Conservation (phyloP, 371 early-diverging fungal species). For the Cokeromyces recurvatus region DNA sequence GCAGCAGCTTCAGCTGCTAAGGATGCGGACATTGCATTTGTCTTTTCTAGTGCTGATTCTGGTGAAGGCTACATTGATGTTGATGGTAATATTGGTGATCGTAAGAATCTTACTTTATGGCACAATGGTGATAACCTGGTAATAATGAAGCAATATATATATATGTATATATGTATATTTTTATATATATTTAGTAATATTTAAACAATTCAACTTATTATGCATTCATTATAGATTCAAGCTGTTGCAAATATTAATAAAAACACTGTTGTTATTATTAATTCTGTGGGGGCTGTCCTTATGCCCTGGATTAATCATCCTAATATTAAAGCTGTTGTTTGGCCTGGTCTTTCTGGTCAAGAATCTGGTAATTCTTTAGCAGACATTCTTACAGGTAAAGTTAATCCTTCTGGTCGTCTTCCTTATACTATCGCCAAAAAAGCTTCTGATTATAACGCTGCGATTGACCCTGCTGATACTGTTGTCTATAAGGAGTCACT, state of each 20-base stretch:
- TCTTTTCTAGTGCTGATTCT: constrained; percentile 53
- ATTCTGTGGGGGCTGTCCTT: constrained; percentile 54
- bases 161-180: background rate
- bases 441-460: constrained; percentile 30
- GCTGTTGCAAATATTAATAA: constrained; percentile 47
- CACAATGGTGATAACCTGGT: constrained; percentile 56
- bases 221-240: constrained; percentile 27
- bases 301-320: constrained; percentile 58
- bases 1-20: constrained; percentile 30
- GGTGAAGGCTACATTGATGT: constrained; percentile 49
- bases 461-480: background rate
- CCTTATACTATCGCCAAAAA: constrained; percentile 53
- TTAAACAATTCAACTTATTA: no score
- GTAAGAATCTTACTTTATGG: constrained; percentile 56
- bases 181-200: background rate
- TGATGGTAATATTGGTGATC: constrained; percentile 48
- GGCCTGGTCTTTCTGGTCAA: constrained; percentile 50
- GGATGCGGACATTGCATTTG: constrained; percentile 48
- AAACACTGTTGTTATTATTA: constrained; percentile 57
- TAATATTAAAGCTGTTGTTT: constrained; percentile 51
- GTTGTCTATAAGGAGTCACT: constrained; percentile 49
- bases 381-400: constrained; percentile 54
- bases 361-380: constrained; percentile 61
- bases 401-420: constrained; percentile 58
- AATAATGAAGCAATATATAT: background rate